phyloP scores from a whole-genome alignment of 2,329 filamentous ascomycete species.

The Ceratocystis cubensis region DNA sequence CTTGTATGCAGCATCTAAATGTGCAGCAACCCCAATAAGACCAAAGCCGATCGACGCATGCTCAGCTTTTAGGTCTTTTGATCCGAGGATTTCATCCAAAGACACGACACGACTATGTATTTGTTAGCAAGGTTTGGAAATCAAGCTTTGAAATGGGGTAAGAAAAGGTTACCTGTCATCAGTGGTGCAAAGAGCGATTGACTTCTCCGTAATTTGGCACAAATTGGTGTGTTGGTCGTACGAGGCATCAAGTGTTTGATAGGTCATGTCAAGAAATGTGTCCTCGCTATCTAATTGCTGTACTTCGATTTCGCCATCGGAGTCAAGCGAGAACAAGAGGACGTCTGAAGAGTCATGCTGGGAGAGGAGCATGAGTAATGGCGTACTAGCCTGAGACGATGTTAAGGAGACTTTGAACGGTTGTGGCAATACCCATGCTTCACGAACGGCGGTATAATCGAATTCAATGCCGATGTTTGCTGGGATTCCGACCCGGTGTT shows the following conservation, averaged over 20 bases:
- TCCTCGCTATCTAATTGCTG: constrained; percentile 24
- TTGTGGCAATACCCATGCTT: constrained; percentile 40
- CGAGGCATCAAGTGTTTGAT: constrained; percentile 39
- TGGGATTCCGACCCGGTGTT: constrained; percentile 57
- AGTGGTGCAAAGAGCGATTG: constrained; percentile 31
- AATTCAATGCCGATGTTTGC: constrained; percentile 52
- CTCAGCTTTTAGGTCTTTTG: constrained; percentile 27
- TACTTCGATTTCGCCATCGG: not conserved
- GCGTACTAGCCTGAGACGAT: not conserved
- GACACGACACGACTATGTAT: constrained; percentile 26
- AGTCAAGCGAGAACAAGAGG: constrained; percentile 33
- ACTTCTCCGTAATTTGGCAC: constrained; percentile 43
- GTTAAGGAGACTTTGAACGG: constrained; percentile 18
- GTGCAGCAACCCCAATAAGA: constrained; percentile 34
- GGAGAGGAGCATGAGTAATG: constrained; percentile 34
- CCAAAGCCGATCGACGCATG: constrained; percentile 33
- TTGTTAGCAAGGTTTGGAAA: constrained; percentile 22
- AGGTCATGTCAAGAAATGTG: constrained; percentile 39
- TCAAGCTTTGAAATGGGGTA: not conserved
- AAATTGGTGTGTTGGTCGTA: constrained; percentile 30
- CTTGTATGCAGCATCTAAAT: constrained; percentile 21
- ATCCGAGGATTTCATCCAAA: constrained; percentile 28
- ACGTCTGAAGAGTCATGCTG: constrained; percentile 38
- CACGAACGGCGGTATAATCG: constrained; percentile 38
- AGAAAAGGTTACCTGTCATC: constrained; percentile 28